Conservation (phyloP, 2,329 filamentous ascomycete species). For the Neofusicoccum umdonicola region DNA sequence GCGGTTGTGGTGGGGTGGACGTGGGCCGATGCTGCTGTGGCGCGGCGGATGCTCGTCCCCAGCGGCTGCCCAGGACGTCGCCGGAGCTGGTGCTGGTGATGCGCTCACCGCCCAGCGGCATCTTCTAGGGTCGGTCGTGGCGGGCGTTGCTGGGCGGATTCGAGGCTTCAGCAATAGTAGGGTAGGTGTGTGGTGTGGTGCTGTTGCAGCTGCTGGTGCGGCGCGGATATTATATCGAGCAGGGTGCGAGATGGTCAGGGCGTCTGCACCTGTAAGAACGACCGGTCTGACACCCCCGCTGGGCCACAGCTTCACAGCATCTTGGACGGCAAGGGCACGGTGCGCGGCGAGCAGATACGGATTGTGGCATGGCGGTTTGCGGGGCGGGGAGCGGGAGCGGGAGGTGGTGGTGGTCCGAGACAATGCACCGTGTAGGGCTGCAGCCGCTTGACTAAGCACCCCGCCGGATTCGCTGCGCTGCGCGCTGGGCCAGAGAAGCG, state of each 20-base stretch:
- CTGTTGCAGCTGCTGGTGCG: background rate
- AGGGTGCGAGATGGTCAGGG: background rate
- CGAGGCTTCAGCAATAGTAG: background rate
- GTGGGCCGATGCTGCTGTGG: background rate
- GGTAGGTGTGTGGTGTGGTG: background rate
- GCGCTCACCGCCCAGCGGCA: background rate
- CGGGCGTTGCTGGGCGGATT: background rate
- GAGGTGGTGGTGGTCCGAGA: background rate
- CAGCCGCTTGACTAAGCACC: background rate
- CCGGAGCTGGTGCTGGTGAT: slow-evolving; percentile 4
- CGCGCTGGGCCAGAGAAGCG: background rate
- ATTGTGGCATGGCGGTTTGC: background rate
- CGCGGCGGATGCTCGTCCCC: background rate
- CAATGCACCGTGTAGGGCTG: slow-evolving; percentile 12
- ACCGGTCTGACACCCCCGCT: background rate
- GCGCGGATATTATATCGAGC: background rate
- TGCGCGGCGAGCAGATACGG: background rate
- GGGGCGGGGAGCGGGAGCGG: background rate
- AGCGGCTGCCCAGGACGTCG: slow-evolving; percentile 6
- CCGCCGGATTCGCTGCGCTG: slow-evolving; percentile 2
- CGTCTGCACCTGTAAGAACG: background rate
- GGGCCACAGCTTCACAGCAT: background rate
- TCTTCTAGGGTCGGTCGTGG: background rate
- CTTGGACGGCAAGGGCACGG: background rate
- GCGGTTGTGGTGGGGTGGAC: background rate